These are phyloP conservation scores for Oxytropis ochrocephala DNA, from an alignment of 306 rosid genomes.

Conservation along the genomic window DNA sequence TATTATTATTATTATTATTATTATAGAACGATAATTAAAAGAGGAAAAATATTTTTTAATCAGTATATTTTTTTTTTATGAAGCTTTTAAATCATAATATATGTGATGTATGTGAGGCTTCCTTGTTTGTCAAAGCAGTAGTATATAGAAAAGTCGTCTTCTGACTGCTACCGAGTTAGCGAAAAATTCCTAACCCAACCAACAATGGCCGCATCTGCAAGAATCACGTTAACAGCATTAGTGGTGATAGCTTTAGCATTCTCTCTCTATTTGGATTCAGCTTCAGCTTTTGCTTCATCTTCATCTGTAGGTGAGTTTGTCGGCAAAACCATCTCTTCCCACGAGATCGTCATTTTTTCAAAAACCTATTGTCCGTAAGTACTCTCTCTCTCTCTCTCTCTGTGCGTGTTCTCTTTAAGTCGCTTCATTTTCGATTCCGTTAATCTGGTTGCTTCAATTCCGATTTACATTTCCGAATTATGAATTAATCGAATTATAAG, in stretches of 20 bases:
- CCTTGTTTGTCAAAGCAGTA: too few relatives aligned
- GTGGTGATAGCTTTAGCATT: conserved; percentile 26
- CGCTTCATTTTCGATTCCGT: not conserved
- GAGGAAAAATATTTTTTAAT: too few relatives aligned
- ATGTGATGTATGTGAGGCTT: too few relatives aligned
- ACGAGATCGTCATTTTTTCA: conserved; percentile 83
- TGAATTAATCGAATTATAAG: not conserved
- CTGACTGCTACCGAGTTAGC: too few relatives aligned
- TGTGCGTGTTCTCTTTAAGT: not conserved
- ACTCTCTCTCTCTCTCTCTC: not conserved
- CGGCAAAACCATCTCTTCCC: conserved; percentile 60
- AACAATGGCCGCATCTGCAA: conserved; percentile 25
- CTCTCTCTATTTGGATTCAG: conserved; percentile 22
- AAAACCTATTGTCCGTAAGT: conserved; percentile 92
- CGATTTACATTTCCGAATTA: not conserved
- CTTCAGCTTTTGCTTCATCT: conserved; percentile 39
- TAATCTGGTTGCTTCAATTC: not conserved
- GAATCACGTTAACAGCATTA: conserved; percentile 15
- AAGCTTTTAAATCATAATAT: too few relatives aligned
- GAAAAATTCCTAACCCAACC: not conserved
- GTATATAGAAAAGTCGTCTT: too few relatives aligned
- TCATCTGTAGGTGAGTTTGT: conserved; percentile 49
- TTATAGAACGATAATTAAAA: too few relatives aligned
- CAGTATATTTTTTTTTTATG: too few relatives aligned
- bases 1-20: too few relatives aligned